Percentiles rank a stretch among this genome's conserved stretches.
These are phyloP conservation scores for Raffaelea deltoideospora DNA, from an alignment of 2,329 filamentous ascomycete species.

Conservation along the genomic window DNA sequence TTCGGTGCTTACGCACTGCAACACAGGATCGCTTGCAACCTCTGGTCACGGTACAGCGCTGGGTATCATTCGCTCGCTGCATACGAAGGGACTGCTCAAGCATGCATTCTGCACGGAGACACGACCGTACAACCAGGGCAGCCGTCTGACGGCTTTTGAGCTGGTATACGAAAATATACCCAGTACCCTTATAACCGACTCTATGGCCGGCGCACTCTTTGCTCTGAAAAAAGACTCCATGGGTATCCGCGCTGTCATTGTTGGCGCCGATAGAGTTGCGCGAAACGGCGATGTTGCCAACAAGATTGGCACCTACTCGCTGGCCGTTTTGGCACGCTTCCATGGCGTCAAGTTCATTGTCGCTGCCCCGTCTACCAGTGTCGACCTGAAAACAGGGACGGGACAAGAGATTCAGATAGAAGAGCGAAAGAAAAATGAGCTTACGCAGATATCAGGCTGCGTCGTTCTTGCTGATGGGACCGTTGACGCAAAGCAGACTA, in stretches of 20 bases:
- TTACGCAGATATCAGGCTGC: constrained; percentile 73
- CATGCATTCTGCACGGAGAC: constrained; percentile 96
- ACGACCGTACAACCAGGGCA: constrained; percentile 93
- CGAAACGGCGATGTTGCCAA: constrained; percentile 97
- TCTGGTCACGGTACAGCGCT: constrained; percentile 95
- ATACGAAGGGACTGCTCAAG: constrained; percentile 47
- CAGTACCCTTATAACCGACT: constrained; percentile 84
- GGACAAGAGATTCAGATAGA: constrained; percentile 81
- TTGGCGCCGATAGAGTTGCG: constrained; percentile 88
- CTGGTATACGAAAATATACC: constrained; percentile 89
- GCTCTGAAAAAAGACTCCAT: constrained; percentile 41
- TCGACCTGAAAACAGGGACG: constrained; percentile 67
- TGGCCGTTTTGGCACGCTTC: constrained; percentile 77
- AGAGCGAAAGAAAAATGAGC: constrained; percentile 64
- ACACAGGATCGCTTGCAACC: constrained; percentile 91
- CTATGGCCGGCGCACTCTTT: constrained; percentile 86
- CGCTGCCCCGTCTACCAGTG: constrained; percentile 85
- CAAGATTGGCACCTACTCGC: constrained; percentile 90
- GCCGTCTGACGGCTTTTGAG: constrained; percentile 86
- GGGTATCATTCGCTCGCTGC: constrained; percentile 78
- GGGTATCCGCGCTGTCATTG: constrained; percentile 73
- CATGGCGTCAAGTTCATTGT: constrained; percentile 92
- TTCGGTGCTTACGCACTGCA: constrained; percentile 93
- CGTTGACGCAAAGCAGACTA: constrained; percentile 46
- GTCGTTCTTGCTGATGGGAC: constrained; percentile 47